These are phyloP conservation scores for Ricinus communis DNA, from an alignment of 345 rosid genomes.

Conservation along the genomic window DNA sequence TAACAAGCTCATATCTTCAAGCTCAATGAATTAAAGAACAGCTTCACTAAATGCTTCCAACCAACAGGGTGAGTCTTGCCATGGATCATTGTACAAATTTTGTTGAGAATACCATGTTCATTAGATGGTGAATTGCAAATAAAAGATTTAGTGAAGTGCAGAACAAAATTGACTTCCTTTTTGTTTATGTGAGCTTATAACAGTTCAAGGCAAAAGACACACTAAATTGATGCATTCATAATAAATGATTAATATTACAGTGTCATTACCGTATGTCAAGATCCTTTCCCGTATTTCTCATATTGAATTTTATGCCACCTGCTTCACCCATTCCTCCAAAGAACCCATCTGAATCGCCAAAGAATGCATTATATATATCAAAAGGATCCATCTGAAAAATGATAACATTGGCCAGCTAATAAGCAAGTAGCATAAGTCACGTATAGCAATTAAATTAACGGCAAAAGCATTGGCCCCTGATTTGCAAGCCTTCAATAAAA, in stretches of 20 bases:
- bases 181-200: neutral
- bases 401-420: neutral
- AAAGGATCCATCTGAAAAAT: slow-evolving; percentile 81
- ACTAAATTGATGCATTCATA: neutral
- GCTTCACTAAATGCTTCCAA: neutral
- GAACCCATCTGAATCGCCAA: slow-evolving; percentile 72
- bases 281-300: slow-evolving; percentile 51
- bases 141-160: neutral
- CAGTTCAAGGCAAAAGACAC: neutral
- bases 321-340: slow-evolving; percentile 60
- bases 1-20: neutral
- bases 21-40: neutral
- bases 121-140: neutral
- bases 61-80: neutral
- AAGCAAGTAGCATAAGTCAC: slow-evolving; percentile 9
- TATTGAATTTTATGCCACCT: slow-evolving; percentile 56
- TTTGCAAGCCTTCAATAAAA: neutral
- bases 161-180: neutral
- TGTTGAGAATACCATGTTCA: neutral
- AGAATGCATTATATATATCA: slow-evolving; percentile 72
- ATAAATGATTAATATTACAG: neutral
- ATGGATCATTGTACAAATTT: neutral
- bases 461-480: neutral
- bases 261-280: slow-evolving; percentile 73
- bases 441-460: slow-evolving; percentile 1